Evolutionary conservation across 2,329 filamentous ascomycete genomes (phyloP).

Genomic region (Graphilbum fragrans): DNA sequence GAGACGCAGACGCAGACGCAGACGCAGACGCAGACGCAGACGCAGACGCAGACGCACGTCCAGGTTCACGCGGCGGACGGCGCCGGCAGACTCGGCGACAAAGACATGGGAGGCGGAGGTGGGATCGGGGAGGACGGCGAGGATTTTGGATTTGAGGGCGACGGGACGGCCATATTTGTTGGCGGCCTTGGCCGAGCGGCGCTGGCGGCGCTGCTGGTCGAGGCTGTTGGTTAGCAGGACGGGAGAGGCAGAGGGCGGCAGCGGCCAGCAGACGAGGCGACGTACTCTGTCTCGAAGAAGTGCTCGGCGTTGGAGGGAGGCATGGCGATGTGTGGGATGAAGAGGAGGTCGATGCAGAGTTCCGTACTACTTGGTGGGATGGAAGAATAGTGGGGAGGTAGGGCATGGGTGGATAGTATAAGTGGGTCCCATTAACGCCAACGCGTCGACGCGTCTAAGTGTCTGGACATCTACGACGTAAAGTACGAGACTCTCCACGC

Average conservation of each 20-base stretch:
- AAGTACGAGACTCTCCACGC: too few relatives aligned
- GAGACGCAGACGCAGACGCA: too few relatives aligned
- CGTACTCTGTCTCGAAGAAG: slow-evolving; percentile 89
- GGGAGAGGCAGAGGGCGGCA: neutral
- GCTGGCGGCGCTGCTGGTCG: slow-evolving; percentile 31
- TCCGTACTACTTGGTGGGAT: too few relatives aligned
- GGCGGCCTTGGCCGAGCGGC: slow-evolving; percentile 56
- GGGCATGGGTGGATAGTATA: too few relatives aligned
- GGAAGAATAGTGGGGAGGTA: too few relatives aligned
- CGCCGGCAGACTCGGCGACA: slow-evolving; percentile 79
- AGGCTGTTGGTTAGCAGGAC: slow-evolving; percentile 27
- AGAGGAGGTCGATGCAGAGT: too few relatives aligned
- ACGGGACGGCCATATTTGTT: slow-evolving; percentile 81
- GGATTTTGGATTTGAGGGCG: slow-evolving; percentile 70
- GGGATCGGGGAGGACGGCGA: slow-evolving; percentile 61
- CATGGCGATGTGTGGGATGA: neutral
- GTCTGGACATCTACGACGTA: too few relatives aligned
- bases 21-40: too few relatives aligned
- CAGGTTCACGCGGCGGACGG: slow-evolving; percentile 59
- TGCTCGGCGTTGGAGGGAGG: slow-evolving; percentile 58
- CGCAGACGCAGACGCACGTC: slow-evolving; percentile 48
- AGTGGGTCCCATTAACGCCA: too few relatives aligned
- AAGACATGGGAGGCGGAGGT: slow-evolving; percentile 49
- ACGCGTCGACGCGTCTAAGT: too few relatives aligned
- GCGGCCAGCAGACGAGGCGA: neutral